Evolutionary conservation across 2,329 filamentous ascomycete genomes (phyloP), one percentile per base, ranked within the genome.

Genomic region (Plectosphaerella cucumerina): DNA sequence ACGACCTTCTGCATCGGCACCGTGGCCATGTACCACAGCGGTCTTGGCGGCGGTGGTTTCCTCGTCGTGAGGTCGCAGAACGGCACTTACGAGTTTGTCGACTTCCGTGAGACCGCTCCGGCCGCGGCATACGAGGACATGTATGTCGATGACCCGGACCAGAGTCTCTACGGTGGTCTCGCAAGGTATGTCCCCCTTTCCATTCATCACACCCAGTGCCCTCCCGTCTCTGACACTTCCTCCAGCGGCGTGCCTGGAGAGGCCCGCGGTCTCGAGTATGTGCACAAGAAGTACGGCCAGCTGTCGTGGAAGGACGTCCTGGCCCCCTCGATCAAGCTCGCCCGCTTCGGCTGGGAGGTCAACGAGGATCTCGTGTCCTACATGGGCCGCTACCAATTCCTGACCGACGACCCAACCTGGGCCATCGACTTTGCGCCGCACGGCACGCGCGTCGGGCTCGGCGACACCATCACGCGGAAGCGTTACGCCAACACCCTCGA

Each of bases 81-180:
- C 55, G 86, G 86, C 5, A 70, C 71, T 9, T 93, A 90, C 62
- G 89, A 95, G 59, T 87, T 84, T 57, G 83, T 96, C 57, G 90
- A 96, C 65, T 96, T 94, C 65, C 78, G 91, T 15, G 91, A 96
- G 67, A 89, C 82, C 0, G 91, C 91, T 0, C 90, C 91, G 1
- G 88, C 85, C 0, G 88, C 89, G 1, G 85, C 89, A 0, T 87
- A 79, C 55, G 75, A 92, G 65, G 80, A 90, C 58, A 96, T 96
- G 91, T 96, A 85, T 69, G 81, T 81, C 49, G 81, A 86, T 54
- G 81, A 91, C 57, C 78, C 76, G 0, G 69, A 77, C 5, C 78
- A 77, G 3, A 89, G 86, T 47, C 70, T 90, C 4, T 76, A 73
- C 37, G 86, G 88, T 2, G 90, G 90, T 6, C 70, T 93, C 22